Conservation (phyloP, 495 filamentous ascomycete species). For the Chaetomidium leptoderma region DNA sequence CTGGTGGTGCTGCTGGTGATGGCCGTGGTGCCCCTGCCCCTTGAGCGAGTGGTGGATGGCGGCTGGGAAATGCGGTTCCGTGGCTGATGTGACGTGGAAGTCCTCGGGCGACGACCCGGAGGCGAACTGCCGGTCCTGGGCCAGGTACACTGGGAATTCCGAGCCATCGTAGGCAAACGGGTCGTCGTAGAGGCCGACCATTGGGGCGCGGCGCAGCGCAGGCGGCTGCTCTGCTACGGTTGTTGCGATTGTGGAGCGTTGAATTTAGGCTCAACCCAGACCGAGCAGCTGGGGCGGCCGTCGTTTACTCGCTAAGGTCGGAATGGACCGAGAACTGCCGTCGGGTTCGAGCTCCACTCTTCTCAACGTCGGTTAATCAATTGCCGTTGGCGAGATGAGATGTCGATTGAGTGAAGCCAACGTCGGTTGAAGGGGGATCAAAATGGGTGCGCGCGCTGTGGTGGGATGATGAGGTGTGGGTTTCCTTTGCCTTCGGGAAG, state of each 20-base stretch:
- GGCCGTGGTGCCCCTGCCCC: background rate
- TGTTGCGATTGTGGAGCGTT: conserved; percentile 19
- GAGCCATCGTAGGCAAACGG: conserved; percentile 22
- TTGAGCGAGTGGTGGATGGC: conserved; percentile 3
- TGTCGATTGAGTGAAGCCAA: background rate
- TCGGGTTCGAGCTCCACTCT: conserved; percentile 20
- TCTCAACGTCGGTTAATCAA: conserved; percentile 12
- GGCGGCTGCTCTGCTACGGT: conserved; percentile 2
- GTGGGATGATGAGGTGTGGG: conserved; percentile 1
- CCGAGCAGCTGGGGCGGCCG: conserved; percentile 16
- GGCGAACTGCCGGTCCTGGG: conserved; percentile 1
- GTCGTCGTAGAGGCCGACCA: conserved; percentile 19
- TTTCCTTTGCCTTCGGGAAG: too few species aligned
- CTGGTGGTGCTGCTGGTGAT: background rate
- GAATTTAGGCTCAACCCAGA: conserved; percentile 21
- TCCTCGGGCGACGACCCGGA: conserved; percentile 11
- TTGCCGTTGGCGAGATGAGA: conserved; percentile 3
- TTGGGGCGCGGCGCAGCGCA: conserved; percentile 8
- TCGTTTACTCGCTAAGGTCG: background rate
- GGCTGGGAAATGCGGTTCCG: conserved; percentile 11
- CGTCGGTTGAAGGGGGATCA: background rate
- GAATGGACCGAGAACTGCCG: conserved; percentile 16
- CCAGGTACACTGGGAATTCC: conserved; percentile 9
- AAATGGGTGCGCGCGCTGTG: background rate
- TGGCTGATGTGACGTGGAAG: conserved; percentile 14